Evolutionary conservation across 2,329 filamentous ascomycete genomes (phyloP), one percentile per base, ranked within the genome.

Genomic region (Pseudogymnoascus sp.): DNA sequence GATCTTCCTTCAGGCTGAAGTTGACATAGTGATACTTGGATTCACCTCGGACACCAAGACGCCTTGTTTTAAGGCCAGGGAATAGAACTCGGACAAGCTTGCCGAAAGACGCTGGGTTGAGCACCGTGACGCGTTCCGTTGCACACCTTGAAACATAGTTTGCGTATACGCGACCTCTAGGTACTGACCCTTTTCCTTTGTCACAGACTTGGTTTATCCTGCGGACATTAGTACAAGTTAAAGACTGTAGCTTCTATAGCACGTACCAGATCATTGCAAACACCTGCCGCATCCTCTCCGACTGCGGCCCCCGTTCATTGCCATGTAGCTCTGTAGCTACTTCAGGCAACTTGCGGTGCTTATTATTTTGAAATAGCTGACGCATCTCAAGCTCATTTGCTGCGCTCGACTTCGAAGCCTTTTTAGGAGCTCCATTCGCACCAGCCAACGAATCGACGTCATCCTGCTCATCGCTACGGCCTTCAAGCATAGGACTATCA

Each of bases 21-120:
- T 87, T 87, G 56, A 88, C 85, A 71, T 99, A 99, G 76, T 99
- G 95, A 75, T 99, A 99, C 74, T 99, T 99, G 12, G 95, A 99
- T 78, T 97, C 93, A 67, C 95, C 95, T 62, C 95, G 87, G 56
- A 97, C 93, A 66, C 95, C 95, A 11, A 99, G 81, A 67, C 95
- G 85, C 64, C 95, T 84, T 34, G 95, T 99, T 76, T 96, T 93
- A 21, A 99, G 88, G 44, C 93, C 93, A 0, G 95, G 93, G 70
- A 97, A 99, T 61, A 99, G 89, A 40, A 99, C 93, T 34, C 95
- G 87, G 36, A 99, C 95, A 46, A 99, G 84, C 76, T 99, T 99
- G 63, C 95, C 95, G 76, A 99, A 99, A 28, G 93, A 97, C 8
- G 95, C 95, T 44, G 95, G 95, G 72, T 99, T 99, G 64, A 99